These are phyloP conservation scores for Neonothopanus nambi DNA, from an alignment of 1,284 basidiomycete genomes.

Conservation along the genomic window DNA sequence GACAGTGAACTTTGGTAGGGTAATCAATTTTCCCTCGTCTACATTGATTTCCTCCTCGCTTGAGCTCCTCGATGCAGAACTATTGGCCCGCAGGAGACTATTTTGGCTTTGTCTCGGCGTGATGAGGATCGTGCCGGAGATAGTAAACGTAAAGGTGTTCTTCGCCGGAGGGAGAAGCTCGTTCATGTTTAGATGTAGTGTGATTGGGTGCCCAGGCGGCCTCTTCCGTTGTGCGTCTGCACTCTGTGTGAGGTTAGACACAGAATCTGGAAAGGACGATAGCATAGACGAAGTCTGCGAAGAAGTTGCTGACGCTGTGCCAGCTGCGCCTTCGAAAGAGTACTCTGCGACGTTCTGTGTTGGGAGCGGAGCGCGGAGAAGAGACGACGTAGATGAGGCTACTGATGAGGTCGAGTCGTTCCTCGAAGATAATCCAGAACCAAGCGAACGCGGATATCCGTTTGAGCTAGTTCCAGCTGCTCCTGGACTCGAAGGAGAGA, in stretches of 20 bases:
- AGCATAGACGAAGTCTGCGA: conserved; percentile 56
- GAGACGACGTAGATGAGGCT: conserved; percentile 49
- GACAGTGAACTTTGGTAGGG: conserved; percentile 67
- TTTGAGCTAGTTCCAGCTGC: not conserved
- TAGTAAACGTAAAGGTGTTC: conserved; percentile 62
- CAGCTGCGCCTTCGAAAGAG: conserved; percentile 64
- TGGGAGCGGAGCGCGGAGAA: conserved; percentile 72
- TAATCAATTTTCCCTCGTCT: conserved; percentile 34
- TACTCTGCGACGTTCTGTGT: conserved; percentile 61
- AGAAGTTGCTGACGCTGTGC: conserved; percentile 47
- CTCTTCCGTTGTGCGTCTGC: conserved; percentile 18
- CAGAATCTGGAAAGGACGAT: conserved; percentile 34
- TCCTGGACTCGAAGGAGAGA: conserved; percentile 22
- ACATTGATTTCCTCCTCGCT: conserved; percentile 32
- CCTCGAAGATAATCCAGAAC: conserved; percentile 29
- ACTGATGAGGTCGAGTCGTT: conserved; percentile 41
- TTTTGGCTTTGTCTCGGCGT: conserved; percentile 39
- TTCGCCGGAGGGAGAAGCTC: conserved; percentile 60
- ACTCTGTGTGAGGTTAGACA: conserved; percentile 23
- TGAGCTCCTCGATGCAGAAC: conserved; percentile 11
- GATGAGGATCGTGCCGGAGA: conserved; percentile 65
- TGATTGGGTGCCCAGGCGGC: conserved; percentile 57
- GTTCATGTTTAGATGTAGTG: conserved; percentile 77
- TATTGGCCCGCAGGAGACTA: conserved; percentile 25
- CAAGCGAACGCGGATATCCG: not conserved